Conservation (phyloP, 2,329 filamentous ascomycete genomes). For the Didymella sp. region DNA sequence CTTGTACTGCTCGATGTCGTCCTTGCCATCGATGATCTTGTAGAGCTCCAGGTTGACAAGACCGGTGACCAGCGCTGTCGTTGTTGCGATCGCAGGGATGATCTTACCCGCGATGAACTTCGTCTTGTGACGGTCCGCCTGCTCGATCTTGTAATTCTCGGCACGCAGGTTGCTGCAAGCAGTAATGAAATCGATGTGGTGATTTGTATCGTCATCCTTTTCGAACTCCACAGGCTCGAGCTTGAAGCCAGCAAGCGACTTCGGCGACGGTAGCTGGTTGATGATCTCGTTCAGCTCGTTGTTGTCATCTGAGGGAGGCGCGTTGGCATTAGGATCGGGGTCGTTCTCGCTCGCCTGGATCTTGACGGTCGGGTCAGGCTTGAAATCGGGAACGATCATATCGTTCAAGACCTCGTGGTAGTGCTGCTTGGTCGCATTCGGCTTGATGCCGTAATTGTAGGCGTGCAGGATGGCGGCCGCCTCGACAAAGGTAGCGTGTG, state of each 20-base stretch:
- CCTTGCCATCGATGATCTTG: slow-evolving; percentile 96
- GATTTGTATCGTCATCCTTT: slow-evolving; percentile 97
- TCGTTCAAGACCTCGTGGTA: slow-evolving; percentile 84
- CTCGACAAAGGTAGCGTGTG: slow-evolving; percentile 87
- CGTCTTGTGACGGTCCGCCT: slow-evolving; percentile 93
- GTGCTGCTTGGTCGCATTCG: slow-evolving; percentile 73
- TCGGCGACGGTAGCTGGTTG: slow-evolving; percentile 76
- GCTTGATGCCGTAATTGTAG: slow-evolving; percentile 97
- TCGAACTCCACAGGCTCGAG: slow-evolving; percentile 94
- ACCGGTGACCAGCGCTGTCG: slow-evolving; percentile 92
- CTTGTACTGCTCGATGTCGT: slow-evolving; percentile 98
- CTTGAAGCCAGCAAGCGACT: slow-evolving; percentile 84
- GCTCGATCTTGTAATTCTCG: slow-evolving; percentile 96
- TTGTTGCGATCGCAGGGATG: slow-evolving; percentile 97
- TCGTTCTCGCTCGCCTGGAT: slow-evolving; percentile 97
- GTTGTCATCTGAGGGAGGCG: slow-evolving; percentile 70
- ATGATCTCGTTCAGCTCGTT: slow-evolving; percentile 78
- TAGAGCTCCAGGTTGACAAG: slow-evolving; percentile 91
- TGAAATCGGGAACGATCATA: slow-evolving; percentile 95
- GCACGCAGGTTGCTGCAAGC: slow-evolving; percentile 95
- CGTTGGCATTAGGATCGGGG: slow-evolving; percentile 82
- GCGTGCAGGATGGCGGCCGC: slow-evolving; percentile 91
- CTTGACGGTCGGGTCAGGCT: slow-evolving; percentile 87
- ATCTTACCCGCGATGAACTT: slow-evolving; percentile 99
- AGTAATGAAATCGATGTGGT: slow-evolving; percentile 99